phyloP scores from a whole-genome alignment of 176 grass and related monocot species.

The Oryza australiensis region DNA sequence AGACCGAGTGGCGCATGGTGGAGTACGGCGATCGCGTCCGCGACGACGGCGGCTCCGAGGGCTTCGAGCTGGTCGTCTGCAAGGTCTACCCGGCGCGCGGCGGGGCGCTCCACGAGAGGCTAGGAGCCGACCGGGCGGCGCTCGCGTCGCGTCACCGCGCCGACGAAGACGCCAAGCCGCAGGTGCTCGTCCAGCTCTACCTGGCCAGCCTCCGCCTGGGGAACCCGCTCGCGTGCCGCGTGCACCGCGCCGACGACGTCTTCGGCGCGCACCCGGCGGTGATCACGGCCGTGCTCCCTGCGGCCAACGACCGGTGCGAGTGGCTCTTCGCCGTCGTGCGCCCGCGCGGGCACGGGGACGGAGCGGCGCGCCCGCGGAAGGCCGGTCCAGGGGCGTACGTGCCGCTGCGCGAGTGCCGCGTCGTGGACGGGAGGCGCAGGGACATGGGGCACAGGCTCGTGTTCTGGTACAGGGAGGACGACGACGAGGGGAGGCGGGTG shows the following conservation, averaged over 20 bases:
- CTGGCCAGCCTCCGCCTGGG: constrained; percentile 20
- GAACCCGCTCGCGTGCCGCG: constrained; percentile 33
- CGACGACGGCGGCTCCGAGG: not conserved
- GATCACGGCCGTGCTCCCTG: constrained; percentile 26
- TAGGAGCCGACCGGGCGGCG: not conserved
- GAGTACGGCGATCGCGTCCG: constrained; percentile 24
- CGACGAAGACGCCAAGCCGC: constrained; percentile 23
- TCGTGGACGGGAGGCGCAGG: not conserved
- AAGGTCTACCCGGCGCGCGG: constrained; percentile 34
- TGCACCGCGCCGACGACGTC: constrained; percentile 9
- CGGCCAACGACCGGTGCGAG: constrained; percentile 37
- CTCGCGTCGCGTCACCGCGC: not conserved
- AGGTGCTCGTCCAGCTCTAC: constrained; percentile 49
- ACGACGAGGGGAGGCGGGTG: not conserved
- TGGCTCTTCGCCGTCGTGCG: constrained; percentile 39
- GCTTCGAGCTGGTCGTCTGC: constrained; percentile 46
- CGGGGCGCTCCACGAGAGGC: not conserved
- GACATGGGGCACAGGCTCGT: constrained; percentile 24
- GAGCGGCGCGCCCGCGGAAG: not conserved
- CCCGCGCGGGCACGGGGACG: not conserved
- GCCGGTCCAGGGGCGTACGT: constrained; percentile 34
- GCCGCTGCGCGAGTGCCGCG: constrained; percentile 1
- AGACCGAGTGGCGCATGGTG: constrained; percentile 48
- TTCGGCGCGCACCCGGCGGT: constrained; percentile 30
- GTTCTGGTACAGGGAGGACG: constrained; percentile 40